A percentile compares a stretch with the other conserved stretches of the same genome.
These are phyloP conservation scores for Kwoniella newhampshirensis DNA, from an alignment of 768 basidiomycete genomes.

Conservation along the genomic window DNA sequence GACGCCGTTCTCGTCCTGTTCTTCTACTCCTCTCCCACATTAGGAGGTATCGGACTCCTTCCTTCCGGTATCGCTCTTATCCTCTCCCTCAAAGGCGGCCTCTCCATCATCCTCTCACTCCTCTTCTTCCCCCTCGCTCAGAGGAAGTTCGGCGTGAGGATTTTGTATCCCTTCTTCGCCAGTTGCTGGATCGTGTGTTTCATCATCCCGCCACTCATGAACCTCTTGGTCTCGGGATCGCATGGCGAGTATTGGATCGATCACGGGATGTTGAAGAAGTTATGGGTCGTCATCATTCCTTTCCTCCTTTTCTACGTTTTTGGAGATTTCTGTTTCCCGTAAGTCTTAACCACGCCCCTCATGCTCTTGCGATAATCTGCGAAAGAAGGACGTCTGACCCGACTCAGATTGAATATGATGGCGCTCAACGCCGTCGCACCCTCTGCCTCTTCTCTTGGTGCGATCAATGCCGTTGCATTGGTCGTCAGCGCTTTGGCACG, in stretches of 20 bases:
- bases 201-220: slow-evolving; percentile 25
- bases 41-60: slow-evolving; percentile 24
- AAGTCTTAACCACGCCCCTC: slow-evolving; percentile 2
- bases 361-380: background rate
- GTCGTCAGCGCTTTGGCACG: slow-evolving; percentile 13
- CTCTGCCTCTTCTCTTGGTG: slow-evolving; percentile 9
- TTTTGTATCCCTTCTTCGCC: slow-evolving; percentile 14
- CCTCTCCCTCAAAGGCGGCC: slow-evolving; percentile 15
- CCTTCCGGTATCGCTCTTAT: slow-evolving; percentile 18
- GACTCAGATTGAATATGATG: slow-evolving; percentile 18
- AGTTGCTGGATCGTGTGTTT: slow-evolving; percentile 20
- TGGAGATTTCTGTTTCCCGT: slow-evolving; percentile 27
- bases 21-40: slow-evolving; percentile 18
- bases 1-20: slow-evolving; percentile 32
- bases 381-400: background rate
- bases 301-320: slow-evolving; percentile 24
- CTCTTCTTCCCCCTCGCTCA: slow-evolving; percentile 22
- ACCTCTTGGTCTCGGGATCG: slow-evolving; percentile 10
- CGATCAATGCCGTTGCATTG: slow-evolving; percentile 15
- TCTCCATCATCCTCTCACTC: slow-evolving; percentile 22
- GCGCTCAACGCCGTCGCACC: slow-evolving; percentile 18
- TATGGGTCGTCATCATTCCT: slow-evolving; percentile 29
- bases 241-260: slow-evolving; percentile 9
- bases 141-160: slow-evolving; percentile 1
- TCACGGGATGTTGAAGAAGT: slow-evolving; percentile 14